These are phyloP conservation scores for Eurotiales sp. DNA, from an alignment of 2,329 filamentous ascomycete species.

Conservation along the genomic window DNA sequence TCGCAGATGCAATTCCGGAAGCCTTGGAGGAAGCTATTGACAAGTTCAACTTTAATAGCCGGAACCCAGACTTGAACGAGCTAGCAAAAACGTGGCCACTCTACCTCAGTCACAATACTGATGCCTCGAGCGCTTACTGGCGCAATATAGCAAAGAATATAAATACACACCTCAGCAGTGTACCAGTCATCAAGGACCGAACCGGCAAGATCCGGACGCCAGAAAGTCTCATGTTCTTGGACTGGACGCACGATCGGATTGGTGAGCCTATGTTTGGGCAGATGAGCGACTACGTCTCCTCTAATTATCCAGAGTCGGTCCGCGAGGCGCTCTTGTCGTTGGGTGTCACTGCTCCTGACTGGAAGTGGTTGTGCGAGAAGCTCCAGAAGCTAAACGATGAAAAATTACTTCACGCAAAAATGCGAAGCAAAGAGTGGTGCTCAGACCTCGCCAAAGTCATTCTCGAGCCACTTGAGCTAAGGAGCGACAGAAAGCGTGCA, in stretches of 20 bases:
- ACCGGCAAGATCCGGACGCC: neutral
- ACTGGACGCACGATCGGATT: slow-evolving; percentile 2
- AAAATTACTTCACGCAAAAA: slow-evolving; percentile 3
- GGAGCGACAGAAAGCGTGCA: slow-evolving; percentile 2
- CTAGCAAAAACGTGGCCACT: slow-evolving; percentile 8
- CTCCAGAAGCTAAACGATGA: neutral
- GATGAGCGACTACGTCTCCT: neutral
- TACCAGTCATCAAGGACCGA: slow-evolving; percentile 2
- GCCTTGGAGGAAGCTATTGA: slow-evolving; percentile 7
- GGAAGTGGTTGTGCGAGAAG: slow-evolving; percentile 9
- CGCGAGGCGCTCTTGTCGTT: slow-evolving; percentile 3
- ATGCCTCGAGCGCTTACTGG: slow-evolving; percentile 3
- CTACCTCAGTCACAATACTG: slow-evolving; percentile 3
- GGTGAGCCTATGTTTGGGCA: slow-evolving; percentile 4
- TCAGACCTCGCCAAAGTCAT: slow-evolving; percentile 7
- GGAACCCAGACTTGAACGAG: slow-evolving; percentile 4
- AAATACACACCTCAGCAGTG: slow-evolving; percentile 1
- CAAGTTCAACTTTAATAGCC: neutral
- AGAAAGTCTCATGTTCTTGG: slow-evolving; percentile 10
- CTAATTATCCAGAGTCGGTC: slow-evolving; percentile 4
- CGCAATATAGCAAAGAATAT: slow-evolving; percentile 5
- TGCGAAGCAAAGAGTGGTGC: slow-evolving; percentile 7
- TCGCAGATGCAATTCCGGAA: slow-evolving; percentile 8
- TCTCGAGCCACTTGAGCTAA: slow-evolving; percentile 3
- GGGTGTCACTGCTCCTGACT: slow-evolving; percentile 7